Percentiles rank a stretch among this genome's conserved stretches.
Conservation (phyloP, 306 rosid species). For the Cicer arietinum region DNA sequence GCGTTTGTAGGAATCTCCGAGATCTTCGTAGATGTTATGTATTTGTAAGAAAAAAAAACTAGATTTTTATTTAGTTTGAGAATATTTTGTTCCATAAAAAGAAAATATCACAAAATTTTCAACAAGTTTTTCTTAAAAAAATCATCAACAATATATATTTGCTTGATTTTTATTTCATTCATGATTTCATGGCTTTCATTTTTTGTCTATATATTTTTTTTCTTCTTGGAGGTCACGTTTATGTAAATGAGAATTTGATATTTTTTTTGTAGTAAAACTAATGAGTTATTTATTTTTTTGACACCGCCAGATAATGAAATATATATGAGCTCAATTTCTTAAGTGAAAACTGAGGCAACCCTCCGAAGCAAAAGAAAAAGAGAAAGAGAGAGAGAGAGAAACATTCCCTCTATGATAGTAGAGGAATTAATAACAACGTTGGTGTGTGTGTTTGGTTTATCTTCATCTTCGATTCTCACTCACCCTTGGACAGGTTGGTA, state of each 20-base stretch:
- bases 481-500: constrained; percentile 76
- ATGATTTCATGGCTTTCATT: background rate
- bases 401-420: constrained; percentile 56
- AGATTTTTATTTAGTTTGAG: constrained; percentile 29
- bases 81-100: constrained; percentile 43
- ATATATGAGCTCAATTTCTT: constrained; percentile 1
- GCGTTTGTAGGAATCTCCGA: constrained; percentile 55
- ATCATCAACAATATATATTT: constrained; percentile 44
- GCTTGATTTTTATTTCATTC: constrained; percentile 1
- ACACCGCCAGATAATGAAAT: constrained; percentile 28
- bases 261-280: constrained; percentile 30
- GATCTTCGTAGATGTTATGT: constrained; percentile 56
- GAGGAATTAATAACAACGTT: constrained; percentile 50
- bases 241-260: background rate
- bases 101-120: constrained; percentile 44
- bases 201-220: background rate
- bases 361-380: background rate
- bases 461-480: constrained; percentile 53
- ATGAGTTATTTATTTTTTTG: constrained; percentile 14
- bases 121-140: background rate
- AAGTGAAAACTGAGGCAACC: background rate
- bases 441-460: constrained; percentile 66
- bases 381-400: constrained; percentile 3
- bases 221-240: constrained; percentile 29
- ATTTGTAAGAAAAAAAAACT: background rate